phyloP scores from a whole-genome alignment of 495 filamentous ascomycete genomes.

The Staphylotrichum tortipilum region DNA sequence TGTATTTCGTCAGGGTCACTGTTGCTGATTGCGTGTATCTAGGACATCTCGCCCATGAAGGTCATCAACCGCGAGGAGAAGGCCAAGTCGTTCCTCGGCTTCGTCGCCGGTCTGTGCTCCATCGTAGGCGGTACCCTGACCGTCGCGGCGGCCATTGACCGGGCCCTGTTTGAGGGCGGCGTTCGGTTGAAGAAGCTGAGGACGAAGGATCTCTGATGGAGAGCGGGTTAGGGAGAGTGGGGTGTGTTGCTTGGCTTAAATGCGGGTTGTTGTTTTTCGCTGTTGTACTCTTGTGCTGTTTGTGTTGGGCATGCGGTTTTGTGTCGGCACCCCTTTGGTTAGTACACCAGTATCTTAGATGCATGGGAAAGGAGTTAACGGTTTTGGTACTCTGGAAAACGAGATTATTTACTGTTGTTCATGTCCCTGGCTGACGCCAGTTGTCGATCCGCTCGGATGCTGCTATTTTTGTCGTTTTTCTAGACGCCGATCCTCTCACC shows the following conservation, averaged over 20 bases:
- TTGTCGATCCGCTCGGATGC: no score
- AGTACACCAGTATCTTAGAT: constrained; percentile 1
- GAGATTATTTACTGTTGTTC: neutral
- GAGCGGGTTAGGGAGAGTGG: neutral
- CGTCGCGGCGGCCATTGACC: constrained; percentile 87
- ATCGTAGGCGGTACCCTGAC: constrained; percentile 93
- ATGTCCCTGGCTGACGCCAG: neutral
- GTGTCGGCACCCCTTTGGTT: neutral
- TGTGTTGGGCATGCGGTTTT: no score
- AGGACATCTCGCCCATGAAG: constrained; percentile 99
- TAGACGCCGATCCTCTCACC: no score
- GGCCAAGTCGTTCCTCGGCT: constrained; percentile 76
- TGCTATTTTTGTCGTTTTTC: no score
- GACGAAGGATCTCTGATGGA: constrained; percentile 38
- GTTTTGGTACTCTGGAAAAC: neutral
- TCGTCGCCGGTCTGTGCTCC: constrained; percentile 88
- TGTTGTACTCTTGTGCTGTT: neutral
- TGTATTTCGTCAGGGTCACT: neutral
- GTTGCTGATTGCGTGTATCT: constrained; percentile 3
- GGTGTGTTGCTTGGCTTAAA: constrained; percentile 9
- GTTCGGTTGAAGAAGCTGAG: constrained; percentile 83
- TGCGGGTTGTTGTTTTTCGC: no score
- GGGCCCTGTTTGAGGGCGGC: constrained; percentile 81
- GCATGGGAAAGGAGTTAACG: constrained; percentile 8
- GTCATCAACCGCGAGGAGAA: constrained; percentile 94